A percentile compares a stretch with the other conserved stretches of the same genome.
phyloP scores from a whole-genome alignment of 495 filamentous ascomycete genomes.

The Penicillium dipodomyicola region DNA sequence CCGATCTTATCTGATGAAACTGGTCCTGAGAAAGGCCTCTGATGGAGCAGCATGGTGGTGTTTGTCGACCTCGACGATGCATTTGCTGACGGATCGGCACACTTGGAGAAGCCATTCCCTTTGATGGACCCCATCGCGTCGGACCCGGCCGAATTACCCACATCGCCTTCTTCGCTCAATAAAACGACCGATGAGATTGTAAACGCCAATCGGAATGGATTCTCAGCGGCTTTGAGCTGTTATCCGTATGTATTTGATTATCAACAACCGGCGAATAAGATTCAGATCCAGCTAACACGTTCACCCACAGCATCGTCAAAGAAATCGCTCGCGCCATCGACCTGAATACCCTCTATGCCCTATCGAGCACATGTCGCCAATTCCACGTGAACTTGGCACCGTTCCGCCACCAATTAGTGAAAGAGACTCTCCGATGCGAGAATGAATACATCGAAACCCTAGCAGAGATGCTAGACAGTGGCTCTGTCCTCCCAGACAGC shows the following conservation, averaged over 20 bases:
- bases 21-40: conserved; percentile 21
- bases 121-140: conserved; percentile 21
- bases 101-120: conserved; percentile 26
- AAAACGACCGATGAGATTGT: neutral
- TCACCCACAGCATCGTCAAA: conserved; percentile 58
- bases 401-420: conserved; percentile 67
- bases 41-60: conserved; percentile 45
- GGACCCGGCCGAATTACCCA: conserved; percentile 10
- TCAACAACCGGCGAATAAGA: conserved; percentile 1
- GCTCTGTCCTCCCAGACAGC: conserved; percentile 34
- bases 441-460: conserved; percentile 58
- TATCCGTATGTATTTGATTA: conserved; percentile 68
- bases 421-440: conserved; percentile 72
- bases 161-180: conserved; percentile 13
- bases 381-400: conserved; percentile 72
- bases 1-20: conserved; percentile 30
- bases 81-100: conserved; percentile 22
- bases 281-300: conserved; percentile 13
- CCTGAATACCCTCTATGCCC: conserved; percentile 76
- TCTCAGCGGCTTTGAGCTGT: conserved; percentile 77
- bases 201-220: conserved; percentile 64
- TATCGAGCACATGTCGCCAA: conserved; percentile 77
- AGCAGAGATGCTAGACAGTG: conserved; percentile 37
- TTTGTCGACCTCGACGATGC: conserved; percentile 48
- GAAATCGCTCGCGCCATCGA: conserved; percentile 73